A percentile compares a stretch with the other conserved stretches of the same genome.
Evolutionary conservation across 73 alveolate genomes (phyloP).

Genomic region (Uronychia setigera): DNA sequence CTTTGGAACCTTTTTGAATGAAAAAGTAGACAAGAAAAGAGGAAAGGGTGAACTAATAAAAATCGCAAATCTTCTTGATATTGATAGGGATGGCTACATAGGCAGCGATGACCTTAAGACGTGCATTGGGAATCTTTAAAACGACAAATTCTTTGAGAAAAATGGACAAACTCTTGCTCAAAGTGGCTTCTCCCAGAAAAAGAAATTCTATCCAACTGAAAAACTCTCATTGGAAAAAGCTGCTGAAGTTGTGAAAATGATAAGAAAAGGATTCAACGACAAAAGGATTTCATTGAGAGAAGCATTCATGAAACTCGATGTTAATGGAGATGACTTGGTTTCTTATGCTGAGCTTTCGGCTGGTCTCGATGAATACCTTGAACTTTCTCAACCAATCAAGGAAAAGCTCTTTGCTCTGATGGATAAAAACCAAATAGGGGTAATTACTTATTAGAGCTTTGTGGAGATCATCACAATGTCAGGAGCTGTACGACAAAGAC

Average conservation of each 20-base stretch:
- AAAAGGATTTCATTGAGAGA: slow-evolving; percentile 58
- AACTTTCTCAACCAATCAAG: slow-evolving; percentile 77
- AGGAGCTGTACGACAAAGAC: slow-evolving; percentile 20
- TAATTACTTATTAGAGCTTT: slow-evolving; percentile 78
- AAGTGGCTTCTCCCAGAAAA: slow-evolving; percentile 32
- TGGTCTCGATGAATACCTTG: slow-evolving; percentile 57
- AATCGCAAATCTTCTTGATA: not conserved
- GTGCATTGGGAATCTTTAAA: slow-evolving; percentile 24
- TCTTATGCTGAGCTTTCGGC: slow-evolving; percentile 73
- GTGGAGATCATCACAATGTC: slow-evolving; percentile 56
- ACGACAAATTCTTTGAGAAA: slow-evolving; percentile 24
- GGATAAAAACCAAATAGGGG: slow-evolving; percentile 83
- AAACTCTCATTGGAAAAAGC: slow-evolving; percentile 41
- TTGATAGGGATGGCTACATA: slow-evolving; percentile 12
- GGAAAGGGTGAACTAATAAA: not conserved
- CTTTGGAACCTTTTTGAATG: slow-evolving; percentile 16
- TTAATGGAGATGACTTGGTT: slow-evolving; percentile 77
- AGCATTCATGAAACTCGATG: slow-evolving; percentile 57
- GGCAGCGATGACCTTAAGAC: slow-evolving; percentile 22
- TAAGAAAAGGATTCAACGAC: slow-evolving; percentile 36
- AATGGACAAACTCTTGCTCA: slow-evolving; percentile 21
- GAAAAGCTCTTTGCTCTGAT: slow-evolving; percentile 87
- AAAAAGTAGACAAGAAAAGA: slow-evolving; percentile 44
- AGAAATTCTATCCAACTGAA: slow-evolving; percentile 25
- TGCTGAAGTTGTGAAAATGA: slow-evolving; percentile 36